phyloP scores from a whole-genome alignment of 2,329 filamentous ascomycete species.

The Sporothrix inflata region DNA sequence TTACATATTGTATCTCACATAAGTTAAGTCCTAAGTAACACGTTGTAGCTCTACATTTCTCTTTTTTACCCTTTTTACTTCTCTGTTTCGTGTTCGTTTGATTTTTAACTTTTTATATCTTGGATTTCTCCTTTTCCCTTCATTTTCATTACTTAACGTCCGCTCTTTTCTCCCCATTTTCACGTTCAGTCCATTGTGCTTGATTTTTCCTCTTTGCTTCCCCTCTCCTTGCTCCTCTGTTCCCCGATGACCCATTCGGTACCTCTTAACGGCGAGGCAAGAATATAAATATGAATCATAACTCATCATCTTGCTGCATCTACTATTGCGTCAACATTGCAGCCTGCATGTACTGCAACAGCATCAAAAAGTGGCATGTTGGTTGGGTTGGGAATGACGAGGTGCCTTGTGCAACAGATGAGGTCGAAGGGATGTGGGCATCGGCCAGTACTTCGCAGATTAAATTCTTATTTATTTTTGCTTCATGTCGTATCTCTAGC shows the following conservation, averaged over 20 bases:
- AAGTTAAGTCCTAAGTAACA: too few species aligned
- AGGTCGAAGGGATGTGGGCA: slow-evolving; percentile 9
- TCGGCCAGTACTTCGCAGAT: slow-evolving; percentile 23
- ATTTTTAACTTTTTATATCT: neutral
- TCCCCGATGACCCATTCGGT: neutral
- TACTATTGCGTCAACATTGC: neutral
- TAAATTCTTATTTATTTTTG: slow-evolving; percentile 9
- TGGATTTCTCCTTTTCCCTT: neutral
- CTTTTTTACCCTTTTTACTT: neutral
- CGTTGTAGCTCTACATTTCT: too few species aligned
- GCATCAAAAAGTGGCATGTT: neutral
- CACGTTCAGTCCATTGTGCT: neutral
- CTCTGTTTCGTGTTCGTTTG: neutral
- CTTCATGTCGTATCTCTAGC: neutral
- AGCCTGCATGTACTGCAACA: too few species aligned
- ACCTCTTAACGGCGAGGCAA: neutral
- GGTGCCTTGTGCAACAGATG: neutral
- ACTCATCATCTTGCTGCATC: neutral
- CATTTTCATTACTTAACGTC: neutral
- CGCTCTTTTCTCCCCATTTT: neutral
- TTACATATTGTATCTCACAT: neutral
- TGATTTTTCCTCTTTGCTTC: neutral
- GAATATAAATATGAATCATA: neutral
- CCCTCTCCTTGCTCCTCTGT: neutral
- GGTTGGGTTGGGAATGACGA: neutral